Percentiles rank a stretch among this genome's conserved stretches.
Evolutionary conservation across 306 rosid genomes (phyloP).

Genomic region (Citrullus amarus): DNA sequence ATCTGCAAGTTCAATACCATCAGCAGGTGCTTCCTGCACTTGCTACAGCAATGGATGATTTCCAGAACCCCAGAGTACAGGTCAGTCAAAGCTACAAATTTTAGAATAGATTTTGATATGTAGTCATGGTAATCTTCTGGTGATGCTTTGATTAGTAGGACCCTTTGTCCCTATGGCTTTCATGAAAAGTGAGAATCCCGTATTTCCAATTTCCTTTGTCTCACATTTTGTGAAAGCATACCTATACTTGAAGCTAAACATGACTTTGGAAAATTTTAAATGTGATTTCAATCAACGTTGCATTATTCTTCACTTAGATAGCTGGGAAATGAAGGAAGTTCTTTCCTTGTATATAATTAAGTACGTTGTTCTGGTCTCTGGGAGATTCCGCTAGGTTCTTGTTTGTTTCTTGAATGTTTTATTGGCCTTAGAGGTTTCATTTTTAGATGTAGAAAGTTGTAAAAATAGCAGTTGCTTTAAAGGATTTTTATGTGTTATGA

Average conservation of each 20-base stretch:
- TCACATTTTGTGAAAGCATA: not conserved
- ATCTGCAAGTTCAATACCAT: conserved; percentile 80
- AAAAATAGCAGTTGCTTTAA: not conserved
- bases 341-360: not conserved
- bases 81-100: conserved; percentile 20
- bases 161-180: not conserved
- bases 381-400: not conserved
- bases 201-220: not conserved
- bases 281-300: not conserved
- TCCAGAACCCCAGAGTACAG: conserved; percentile 96
- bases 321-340: not conserved
- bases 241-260: not conserved
- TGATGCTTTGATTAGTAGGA: not conserved
- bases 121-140: not conserved
- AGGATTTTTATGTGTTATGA: not conserved
- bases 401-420: not conserved
- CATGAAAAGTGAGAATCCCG: not conserved
- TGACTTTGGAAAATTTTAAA: not conserved
- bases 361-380: not conserved
- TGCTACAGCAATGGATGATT: conserved; percentile 93
- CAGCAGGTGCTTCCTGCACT: conserved; percentile 79
- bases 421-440: not conserved
- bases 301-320: not conserved
- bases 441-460: not conserved
- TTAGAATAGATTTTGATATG: not conserved